Conservation (phyloP, 176 grass and related monocot genomes). For the Stipa capillata region DNA sequence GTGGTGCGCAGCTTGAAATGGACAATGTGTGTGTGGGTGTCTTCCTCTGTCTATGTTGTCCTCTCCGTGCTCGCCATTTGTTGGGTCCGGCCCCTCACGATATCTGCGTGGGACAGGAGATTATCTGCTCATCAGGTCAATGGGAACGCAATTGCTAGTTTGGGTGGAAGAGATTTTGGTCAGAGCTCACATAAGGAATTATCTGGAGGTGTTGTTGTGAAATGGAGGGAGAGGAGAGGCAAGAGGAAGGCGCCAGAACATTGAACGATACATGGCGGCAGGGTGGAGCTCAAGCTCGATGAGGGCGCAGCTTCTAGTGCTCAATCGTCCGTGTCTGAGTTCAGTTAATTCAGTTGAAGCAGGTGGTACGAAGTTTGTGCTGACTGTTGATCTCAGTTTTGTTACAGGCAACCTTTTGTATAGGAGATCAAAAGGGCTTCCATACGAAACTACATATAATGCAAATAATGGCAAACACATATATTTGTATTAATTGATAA, state of each 20-base stretch:
- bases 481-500: neutral
- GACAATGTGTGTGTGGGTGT: slow-evolving; percentile 33
- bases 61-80: neutral
- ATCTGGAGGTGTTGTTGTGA: neutral
- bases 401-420: neutral
- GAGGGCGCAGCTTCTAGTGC: neutral
- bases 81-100: neutral
- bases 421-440: neutral
- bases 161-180: neutral
- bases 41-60: neutral
- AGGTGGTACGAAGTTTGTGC: neutral
- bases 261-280: neutral
- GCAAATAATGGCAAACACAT: neutral
- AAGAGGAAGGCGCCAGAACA: neutral
- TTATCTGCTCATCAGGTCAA: neutral
- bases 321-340: neutral
- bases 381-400: neutral
- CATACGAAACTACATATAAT: neutral
- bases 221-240: slow-evolving; percentile 22
- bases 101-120: neutral
- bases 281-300: neutral
- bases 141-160: neutral
- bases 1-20: slow-evolving; percentile 9
- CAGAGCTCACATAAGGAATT: neutral
- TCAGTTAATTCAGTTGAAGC: neutral